Conservation (phyloP, 2,329 filamentous ascomycete genomes). For the Tolypocladium cylindrosporum region DNA sequence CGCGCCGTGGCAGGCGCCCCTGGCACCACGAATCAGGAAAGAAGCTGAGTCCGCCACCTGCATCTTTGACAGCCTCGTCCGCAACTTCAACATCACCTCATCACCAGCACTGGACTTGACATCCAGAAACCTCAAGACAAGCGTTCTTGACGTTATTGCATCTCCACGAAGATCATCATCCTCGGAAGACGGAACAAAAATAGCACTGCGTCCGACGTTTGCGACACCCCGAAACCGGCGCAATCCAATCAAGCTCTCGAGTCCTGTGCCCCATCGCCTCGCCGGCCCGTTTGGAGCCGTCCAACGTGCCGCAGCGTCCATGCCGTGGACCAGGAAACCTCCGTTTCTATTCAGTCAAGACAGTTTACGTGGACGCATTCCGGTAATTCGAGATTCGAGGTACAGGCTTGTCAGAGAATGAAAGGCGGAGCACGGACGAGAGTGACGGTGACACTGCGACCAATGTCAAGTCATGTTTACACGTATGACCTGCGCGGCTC, state of each 20-base stretch:
- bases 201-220: not conserved
- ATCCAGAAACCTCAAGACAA: not conserved
- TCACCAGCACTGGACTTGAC: not conserved
- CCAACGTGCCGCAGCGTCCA: slow-evolving; percentile 14
- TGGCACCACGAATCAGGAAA: not conserved
- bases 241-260: not conserved
- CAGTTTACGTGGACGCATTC: not conserved
- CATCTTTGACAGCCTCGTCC: not conserved
- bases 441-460: not conserved
- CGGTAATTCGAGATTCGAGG: not conserved
- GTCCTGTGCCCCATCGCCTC: not conserved
- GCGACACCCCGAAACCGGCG: not conserved
- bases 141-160: too few relatives aligned
- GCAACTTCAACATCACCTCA: not conserved
- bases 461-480: not conserved
- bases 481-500: not conserved
- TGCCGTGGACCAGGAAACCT: slow-evolving; percentile 11
- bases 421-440: not conserved
- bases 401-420: not conserved
- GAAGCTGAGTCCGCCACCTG: not conserved
- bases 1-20: not conserved
- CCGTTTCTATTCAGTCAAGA: not conserved
- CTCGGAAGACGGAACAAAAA: not conserved
- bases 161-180: not conserved
- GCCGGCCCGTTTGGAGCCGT: slow-evolving; percentile 11